Evolutionary conservation across 139 green algal genomes (phyloP).

Genomic region (Chlorella sp.): DNA sequence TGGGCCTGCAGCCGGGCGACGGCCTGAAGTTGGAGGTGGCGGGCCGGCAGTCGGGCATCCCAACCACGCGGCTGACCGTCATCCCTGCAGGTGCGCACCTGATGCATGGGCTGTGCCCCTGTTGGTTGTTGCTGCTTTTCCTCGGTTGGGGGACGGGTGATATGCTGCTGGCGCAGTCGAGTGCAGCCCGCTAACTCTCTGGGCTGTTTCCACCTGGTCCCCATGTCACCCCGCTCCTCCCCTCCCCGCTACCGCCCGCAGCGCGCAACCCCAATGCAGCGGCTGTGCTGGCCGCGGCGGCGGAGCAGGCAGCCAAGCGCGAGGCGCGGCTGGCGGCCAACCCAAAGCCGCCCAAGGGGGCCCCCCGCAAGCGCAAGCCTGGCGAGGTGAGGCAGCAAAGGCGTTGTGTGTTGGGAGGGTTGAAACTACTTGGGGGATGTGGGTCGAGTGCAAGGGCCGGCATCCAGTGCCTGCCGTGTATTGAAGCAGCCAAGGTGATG

Average conservation of each 20-base stretch:
- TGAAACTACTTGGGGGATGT: too few relatives aligned
- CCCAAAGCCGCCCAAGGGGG: slow-evolving; percentile 18
- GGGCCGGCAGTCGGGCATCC: background rate
- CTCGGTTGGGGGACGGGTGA: too few relatives aligned
- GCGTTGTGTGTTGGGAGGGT: too few relatives aligned
- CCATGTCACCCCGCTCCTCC: background rate
- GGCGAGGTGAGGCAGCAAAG: too few relatives aligned
- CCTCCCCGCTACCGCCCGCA: background rate
- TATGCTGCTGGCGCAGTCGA: too few relatives aligned
- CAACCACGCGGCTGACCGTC: slow-evolving; percentile 5
- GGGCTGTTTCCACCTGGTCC: background rate
- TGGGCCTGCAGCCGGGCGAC: slow-evolving; percentile 21
- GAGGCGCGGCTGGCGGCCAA: slow-evolving; percentile 20
- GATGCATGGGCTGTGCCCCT: background rate
- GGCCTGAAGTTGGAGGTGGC: slow-evolving; percentile 6
- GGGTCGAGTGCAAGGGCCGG: too few relatives aligned
- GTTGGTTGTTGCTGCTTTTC: too few relatives aligned
- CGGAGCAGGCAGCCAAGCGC: slow-evolving; percentile 13
- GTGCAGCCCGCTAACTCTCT: too few relatives aligned
- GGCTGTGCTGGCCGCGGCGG: slow-evolving; percentile 2
- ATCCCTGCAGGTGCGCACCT: slow-evolving; percentile 25
- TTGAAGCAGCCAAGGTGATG: too few relatives aligned
- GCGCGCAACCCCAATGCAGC: slow-evolving; percentile 18
- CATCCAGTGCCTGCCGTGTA: too few relatives aligned
- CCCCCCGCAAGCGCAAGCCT: too few relatives aligned